Evolutionary conservation across 139 green algal species (phyloP).

Genomic region (Cymbomonas tetramitiformis): DNA sequence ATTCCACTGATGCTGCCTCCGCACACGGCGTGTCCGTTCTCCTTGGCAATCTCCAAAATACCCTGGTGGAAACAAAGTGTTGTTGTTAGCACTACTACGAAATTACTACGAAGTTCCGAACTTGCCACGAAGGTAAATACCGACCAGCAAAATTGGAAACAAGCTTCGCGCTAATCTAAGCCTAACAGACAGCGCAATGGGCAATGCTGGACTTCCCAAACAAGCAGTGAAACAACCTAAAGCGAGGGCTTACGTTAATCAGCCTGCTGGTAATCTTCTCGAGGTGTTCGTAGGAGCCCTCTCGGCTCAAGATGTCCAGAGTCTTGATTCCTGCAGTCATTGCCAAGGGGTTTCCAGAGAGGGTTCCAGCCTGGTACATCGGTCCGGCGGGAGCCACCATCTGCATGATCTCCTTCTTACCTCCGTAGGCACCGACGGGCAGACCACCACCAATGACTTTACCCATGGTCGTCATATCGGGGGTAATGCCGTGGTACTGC

Average conservation of each 20-base stretch:
- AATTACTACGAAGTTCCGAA: too few relatives aligned
- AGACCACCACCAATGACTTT: constrained; percentile 97
- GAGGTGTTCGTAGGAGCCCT: constrained; percentile 87
- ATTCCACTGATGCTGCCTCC: constrained; percentile 85
- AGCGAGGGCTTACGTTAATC: too few relatives aligned
- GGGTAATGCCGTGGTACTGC: constrained; percentile 88
- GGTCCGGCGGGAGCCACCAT: constrained; percentile 86
- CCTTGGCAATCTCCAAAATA: constrained; percentile 63
- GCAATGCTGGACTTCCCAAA: too few relatives aligned
- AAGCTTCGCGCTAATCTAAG: too few relatives aligned
- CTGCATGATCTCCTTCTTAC: constrained; percentile 89
- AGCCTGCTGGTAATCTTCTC: constrained; percentile 54
- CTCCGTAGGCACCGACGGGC: constrained; percentile 92
- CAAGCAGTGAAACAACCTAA: too few relatives aligned
- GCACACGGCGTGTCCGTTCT: constrained; percentile 71
- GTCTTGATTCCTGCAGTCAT: constrained; percentile 98
- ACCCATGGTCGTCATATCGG: constrained; percentile 96
- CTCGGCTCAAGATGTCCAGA: constrained; percentile 79
- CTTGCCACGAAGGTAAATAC: too few relatives aligned
- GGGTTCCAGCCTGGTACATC: constrained; percentile 93
- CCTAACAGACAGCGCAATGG: too few relatives aligned
- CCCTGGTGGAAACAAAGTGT: constrained; percentile 70
- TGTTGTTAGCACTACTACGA: too few relatives aligned
- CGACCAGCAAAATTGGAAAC: too few relatives aligned
- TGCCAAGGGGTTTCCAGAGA: constrained; percentile 92